Percentiles rank a stretch among this genome's conserved stretches.
phyloP scores from a whole-genome alignment of 306 rosid species.

The Boehmeria nivea region DNA sequence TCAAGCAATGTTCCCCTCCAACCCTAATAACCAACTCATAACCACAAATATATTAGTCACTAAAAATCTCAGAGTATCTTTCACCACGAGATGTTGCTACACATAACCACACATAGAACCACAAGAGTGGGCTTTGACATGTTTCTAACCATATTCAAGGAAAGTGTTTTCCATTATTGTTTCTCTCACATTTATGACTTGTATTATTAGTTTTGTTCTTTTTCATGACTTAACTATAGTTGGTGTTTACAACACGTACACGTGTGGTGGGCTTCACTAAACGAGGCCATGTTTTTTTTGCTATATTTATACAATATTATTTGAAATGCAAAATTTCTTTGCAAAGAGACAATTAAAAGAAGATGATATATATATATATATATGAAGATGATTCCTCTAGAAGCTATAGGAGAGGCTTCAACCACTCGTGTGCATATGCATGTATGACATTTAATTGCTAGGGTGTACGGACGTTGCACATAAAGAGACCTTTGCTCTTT shows the following conservation, averaged over 20 bases:
- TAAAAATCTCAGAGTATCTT: constrained; percentile 1
- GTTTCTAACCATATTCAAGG: constrained; percentile 7
- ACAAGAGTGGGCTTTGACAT: neutral
- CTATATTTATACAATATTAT: neutral
- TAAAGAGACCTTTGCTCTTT: neutral
- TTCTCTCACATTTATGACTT: neutral
- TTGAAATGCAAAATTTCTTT: neutral
- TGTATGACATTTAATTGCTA: neutral
- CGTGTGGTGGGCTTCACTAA: neutral
- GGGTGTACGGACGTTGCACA: neutral
- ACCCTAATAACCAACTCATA: constrained; percentile 7
- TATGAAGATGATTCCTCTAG: neutral
- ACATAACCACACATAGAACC: neutral
- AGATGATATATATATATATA: neutral
- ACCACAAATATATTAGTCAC: neutral
- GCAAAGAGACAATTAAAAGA: neutral
- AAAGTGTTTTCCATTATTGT: neutral
- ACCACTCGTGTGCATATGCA: constrained; percentile 10
- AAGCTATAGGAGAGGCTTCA: constrained; percentile 4
- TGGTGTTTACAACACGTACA: constrained; percentile 1
- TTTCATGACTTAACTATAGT: neutral
- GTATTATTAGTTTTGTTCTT: neutral
- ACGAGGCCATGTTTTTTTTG: neutral
- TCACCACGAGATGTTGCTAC: constrained; percentile 3
- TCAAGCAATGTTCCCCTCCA: constrained; percentile 20